These are phyloP conservation scores for Suillus lakei DNA, from an alignment of 768 basidiomycete species.

Conservation along the genomic window DNA sequence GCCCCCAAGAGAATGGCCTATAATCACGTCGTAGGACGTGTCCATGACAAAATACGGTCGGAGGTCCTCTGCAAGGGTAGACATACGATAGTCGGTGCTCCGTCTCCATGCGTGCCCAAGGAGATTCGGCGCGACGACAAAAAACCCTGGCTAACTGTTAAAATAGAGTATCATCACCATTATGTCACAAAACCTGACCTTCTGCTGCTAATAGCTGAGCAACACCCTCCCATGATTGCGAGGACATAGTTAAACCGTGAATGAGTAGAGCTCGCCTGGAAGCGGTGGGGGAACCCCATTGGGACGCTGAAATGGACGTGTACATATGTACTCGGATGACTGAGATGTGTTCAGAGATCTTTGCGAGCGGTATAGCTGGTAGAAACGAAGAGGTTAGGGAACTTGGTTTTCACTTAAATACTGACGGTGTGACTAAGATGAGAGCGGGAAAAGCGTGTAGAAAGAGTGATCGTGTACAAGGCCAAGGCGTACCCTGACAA, in stretches of 20 bases:
- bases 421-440: not conserved
- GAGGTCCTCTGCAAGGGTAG: not conserved
- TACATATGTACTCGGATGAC: not conserved
- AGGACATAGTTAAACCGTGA: not conserved
- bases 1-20: not conserved
- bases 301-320: not conserved
- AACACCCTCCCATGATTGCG: not conserved
- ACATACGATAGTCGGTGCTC: not conserved
- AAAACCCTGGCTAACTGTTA: not conserved
- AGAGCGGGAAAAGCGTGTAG: not conserved
- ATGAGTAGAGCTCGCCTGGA: not conserved
- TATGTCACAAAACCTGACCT: not conserved
- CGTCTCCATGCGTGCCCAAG: slow-evolving; percentile 3
- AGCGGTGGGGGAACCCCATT: not conserved
- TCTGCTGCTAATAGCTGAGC: not conserved
- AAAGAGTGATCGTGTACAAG: not conserved
- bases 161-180: not conserved
- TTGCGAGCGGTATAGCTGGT: not conserved
- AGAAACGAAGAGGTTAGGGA: not conserved
- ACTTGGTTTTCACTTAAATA: not conserved
- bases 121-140: not conserved
- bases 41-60: not conserved
- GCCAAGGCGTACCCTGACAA: not conserved
- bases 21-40: not conserved
- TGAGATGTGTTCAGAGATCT: not conserved